phyloP scores from a whole-genome alignment of 2,329 filamentous ascomycete genomes.

The Paraphoma chrysanthemicola region DNA sequence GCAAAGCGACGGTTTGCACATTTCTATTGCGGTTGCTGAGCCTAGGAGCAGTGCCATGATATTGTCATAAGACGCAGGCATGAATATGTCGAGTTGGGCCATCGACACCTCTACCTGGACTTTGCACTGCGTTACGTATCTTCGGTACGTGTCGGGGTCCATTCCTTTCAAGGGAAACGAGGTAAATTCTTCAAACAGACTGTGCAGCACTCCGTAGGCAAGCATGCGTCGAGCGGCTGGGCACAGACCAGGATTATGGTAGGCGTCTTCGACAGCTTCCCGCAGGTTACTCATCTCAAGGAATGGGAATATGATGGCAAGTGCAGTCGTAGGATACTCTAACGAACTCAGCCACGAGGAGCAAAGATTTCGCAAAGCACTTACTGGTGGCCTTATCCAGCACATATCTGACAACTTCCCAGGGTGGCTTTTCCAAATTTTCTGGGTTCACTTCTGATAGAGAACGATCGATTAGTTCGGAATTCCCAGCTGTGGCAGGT shows the following conservation, averaged over 20 bases:
- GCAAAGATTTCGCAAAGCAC: conserved; percentile 7
- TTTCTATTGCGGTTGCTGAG: conserved; percentile 41
- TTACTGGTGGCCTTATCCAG: conserved; percentile 37
- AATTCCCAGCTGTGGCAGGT: conserved; percentile 12
- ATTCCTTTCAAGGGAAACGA: conserved; percentile 19
- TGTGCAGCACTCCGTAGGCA: conserved; percentile 38
- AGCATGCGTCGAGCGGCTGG: conserved; percentile 33
- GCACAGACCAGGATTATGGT: conserved; percentile 24
- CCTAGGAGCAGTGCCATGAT: conserved; percentile 43
- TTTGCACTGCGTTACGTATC: conserved; percentile 34
- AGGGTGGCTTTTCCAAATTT: conserved; percentile 41
- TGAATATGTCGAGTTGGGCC: conserved; percentile 40
- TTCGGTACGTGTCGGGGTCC: conserved; percentile 10
- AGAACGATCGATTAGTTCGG: conserved; percentile 29
- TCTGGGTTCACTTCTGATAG: conserved; percentile 32
- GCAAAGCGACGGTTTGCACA: conserved; percentile 45
- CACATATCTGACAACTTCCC: conserved; percentile 31
- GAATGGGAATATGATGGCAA: conserved; percentile 41
- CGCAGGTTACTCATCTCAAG: conserved; percentile 35
- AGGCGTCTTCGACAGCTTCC: conserved; percentile 34
- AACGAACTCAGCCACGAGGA: conserved; percentile 1
- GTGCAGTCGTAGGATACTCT: conserved; percentile 42
- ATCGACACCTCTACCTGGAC: conserved; percentile 53
- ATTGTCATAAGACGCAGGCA: conserved; percentile 46
- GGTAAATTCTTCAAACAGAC: conserved; percentile 37